Evolutionary conservation across 805 yeast species (phyloP), one percentile per base, ranked within the genome.

Genomic region (Clavispora santaluciae): DNA sequence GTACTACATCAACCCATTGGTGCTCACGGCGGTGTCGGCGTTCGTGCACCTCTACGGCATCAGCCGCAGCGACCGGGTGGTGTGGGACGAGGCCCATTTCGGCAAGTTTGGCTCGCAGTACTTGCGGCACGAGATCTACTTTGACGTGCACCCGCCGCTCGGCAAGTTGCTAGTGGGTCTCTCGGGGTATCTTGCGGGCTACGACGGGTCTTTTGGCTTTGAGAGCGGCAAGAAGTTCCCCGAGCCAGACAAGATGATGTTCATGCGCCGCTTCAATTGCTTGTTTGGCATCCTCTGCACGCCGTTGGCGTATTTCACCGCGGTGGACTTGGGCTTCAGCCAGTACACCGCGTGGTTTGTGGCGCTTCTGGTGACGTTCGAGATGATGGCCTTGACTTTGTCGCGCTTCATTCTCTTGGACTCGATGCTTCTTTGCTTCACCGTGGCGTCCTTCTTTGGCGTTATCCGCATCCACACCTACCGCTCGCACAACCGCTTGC

Each of bases 71-170:
- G 71, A 76, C 42, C 72, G 75, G 41, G 97, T 93, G 22, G 93
- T 93, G 18, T 90, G 97, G 97, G 97, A 89, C 66, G 97, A 89
- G 61, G 97, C 96, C 30, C 96, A 90, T 68, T 91, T 91, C 63
- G 99, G 97, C 38, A 93, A 91, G 61, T 91, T 91, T 61, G 98
- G 97, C 23, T 83, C 96, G 10, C 83, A 87, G 61, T 91, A 91
- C 63, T 70, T 91, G 47, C 81, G 70, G 50, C 93, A 87, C 52
- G 95, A 87, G 55, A 88, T 86, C 60, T 91, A 90, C 63, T 95
- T 87, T 60, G 99, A 91, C 64, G 96, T 91, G 24, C 99, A 91
- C 64, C 99, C 99, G 36, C 99, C 99, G 1, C 70, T 91, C 54
- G 98, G 97, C 17, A 91, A 91, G 64, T 83, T 91, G 84, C 73